phyloP scores from a whole-genome alignment of 495 filamentous ascomycete species.

The Penicillium coffeae region DNA sequence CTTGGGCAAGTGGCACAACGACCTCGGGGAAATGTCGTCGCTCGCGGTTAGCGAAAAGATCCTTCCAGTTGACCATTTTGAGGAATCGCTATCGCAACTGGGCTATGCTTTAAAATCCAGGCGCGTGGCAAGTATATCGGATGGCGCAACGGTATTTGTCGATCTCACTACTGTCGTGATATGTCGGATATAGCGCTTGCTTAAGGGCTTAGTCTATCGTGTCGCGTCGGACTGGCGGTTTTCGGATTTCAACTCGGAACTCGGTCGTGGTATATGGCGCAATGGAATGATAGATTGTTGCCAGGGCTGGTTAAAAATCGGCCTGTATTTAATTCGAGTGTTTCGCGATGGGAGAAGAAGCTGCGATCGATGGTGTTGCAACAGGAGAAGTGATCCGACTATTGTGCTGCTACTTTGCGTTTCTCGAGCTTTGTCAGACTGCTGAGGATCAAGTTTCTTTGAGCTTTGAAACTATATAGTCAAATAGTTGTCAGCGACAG shows the following conservation, averaged over 20 bases:
- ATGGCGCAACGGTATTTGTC: not conserved
- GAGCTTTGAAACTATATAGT: not conserved
- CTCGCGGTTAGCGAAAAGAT: constrained; percentile 42
- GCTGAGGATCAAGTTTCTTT: not conserved
- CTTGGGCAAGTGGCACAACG: constrained; percentile 36
- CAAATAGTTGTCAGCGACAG: not conserved
- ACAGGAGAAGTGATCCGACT: not conserved
- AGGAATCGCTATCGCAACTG: not conserved
- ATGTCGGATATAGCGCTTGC: not conserved
- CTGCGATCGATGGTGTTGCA: not conserved
- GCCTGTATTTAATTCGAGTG: not conserved
- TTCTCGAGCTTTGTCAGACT: not conserved
- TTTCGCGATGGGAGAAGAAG: not conserved
- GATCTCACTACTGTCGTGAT: too few relatives aligned
- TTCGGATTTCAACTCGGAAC: not conserved
- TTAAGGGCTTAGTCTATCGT: too few relatives aligned
- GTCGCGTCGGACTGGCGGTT: too few relatives aligned
- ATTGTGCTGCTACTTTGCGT: not conserved
- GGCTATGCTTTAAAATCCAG: not conserved
- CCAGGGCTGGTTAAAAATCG: not conserved
- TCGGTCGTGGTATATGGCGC: not conserved
- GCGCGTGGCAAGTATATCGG: not conserved
- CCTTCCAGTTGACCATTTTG: constrained; percentile 24
- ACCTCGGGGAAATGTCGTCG: constrained; percentile 43
- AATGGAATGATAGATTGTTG: not conserved